These are phyloP conservation scores for Cytospora leucostoma DNA, from an alignment of 2,329 filamentous ascomycete species.

Conservation along the genomic window DNA sequence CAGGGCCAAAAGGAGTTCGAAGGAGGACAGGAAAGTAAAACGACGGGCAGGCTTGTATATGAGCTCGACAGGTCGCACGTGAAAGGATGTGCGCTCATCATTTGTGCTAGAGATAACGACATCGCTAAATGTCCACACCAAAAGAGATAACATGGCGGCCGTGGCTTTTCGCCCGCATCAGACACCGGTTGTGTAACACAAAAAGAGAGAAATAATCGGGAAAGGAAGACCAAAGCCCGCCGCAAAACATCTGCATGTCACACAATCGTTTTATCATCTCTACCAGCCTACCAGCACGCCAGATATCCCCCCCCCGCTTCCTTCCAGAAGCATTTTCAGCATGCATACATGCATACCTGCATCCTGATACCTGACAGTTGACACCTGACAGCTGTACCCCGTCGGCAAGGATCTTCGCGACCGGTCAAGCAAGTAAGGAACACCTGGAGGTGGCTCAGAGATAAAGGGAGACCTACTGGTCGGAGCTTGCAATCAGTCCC, in stretches of 20 bases:
- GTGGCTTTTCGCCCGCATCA: background rate
- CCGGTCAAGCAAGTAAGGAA: constrained; percentile 12
- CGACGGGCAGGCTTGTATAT: background rate
- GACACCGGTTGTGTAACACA: background rate
- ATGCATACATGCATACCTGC: constrained; percentile 3
- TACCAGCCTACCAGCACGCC: background rate
- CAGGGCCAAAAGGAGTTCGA: background rate
- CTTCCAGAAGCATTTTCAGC: background rate
- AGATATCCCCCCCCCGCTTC: background rate
- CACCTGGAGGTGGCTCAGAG: background rate
- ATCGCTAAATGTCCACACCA: constrained; percentile 2
- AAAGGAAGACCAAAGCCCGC: background rate
- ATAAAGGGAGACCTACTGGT: constrained; percentile 5
- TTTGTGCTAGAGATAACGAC: constrained; percentile 25
- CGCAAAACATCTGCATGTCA: background rate
- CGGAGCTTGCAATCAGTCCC: background rate
- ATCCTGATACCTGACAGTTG: no score
- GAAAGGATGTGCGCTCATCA: constrained; percentile 17
- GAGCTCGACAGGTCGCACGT: background rate
- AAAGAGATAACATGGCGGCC: constrained; percentile 18
- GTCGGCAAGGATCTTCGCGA: constrained; percentile 16
- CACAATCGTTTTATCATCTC: background rate
- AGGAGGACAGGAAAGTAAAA: background rate
- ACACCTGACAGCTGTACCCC: constrained; percentile 4
- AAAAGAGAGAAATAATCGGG: background rate